These are phyloP conservation scores for Backusella morwellensis DNA, from an alignment of 192 early-diverging fungal species.

Conservation along the genomic window DNA sequence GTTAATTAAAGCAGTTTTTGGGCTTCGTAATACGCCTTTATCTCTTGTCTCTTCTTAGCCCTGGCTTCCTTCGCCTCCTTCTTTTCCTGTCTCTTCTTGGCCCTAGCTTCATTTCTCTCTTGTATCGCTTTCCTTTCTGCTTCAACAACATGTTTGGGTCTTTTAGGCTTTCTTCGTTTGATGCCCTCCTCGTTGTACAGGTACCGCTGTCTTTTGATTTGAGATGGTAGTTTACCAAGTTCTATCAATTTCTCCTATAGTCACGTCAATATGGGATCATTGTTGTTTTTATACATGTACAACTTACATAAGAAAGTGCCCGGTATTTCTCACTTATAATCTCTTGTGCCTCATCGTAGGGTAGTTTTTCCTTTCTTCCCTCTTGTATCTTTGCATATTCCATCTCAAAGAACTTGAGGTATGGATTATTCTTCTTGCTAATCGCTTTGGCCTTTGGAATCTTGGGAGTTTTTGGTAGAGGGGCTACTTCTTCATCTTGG, in stretches of 20 bases:
- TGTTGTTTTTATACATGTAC: too few species aligned
- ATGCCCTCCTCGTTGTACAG: too few species aligned
- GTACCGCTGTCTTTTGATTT: background rate
- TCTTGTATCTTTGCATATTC: background rate
- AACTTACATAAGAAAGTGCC: background rate
- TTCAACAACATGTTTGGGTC: too few species aligned
- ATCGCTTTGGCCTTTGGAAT: too few species aligned
- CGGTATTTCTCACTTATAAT: background rate
- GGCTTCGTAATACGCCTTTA: too few species aligned
- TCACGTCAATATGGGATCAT: too few species aligned
- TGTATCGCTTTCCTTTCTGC: background rate
- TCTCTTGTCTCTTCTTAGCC: too few species aligned
- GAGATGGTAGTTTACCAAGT: background rate
- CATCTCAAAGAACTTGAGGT: background rate
- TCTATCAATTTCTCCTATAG: background rate
- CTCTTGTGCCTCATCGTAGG: background rate
- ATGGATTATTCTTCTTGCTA: background rate
- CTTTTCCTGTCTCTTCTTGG: too few species aligned
- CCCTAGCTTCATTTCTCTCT: background rate
- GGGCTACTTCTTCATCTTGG: background rate
- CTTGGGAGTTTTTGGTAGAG: background rate
- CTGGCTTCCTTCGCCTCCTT: too few species aligned
- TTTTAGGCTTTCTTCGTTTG: too few species aligned
- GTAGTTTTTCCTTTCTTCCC: background rate
- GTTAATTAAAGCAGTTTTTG: too few species aligned